These are phyloP conservation scores for Candida glucosophila DNA, from an alignment of 1,139 yeast species.

Conservation along the genomic window DNA sequence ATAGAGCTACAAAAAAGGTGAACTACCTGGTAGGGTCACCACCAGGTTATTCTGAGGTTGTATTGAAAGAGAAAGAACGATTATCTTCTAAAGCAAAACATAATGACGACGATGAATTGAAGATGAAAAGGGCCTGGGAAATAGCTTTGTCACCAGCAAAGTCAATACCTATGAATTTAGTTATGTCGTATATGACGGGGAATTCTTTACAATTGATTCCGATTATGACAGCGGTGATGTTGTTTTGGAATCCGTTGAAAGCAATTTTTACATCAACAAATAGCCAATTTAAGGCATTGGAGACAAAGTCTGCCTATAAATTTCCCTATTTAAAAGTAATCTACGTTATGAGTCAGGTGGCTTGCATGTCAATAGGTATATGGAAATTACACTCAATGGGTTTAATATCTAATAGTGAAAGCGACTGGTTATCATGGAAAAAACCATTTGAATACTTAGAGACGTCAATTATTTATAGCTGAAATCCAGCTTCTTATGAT, in stretches of 20 bases:
- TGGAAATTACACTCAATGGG: constrained; percentile 89
- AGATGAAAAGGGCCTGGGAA: constrained; percentile 75
- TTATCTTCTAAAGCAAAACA: constrained; percentile 7
- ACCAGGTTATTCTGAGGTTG: too few species aligned
- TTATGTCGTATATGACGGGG: constrained; percentile 94
- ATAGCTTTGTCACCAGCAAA: constrained; percentile 79
- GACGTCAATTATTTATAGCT: too few species aligned
- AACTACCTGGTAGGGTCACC: too few species aligned
- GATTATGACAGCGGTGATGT: constrained; percentile 81
- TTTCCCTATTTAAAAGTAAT: constrained; percentile 31
- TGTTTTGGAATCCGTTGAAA: constrained; percentile 69
- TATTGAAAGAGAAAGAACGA: too few species aligned
- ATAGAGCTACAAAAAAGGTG: too few species aligned
- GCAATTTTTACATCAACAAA: constrained; percentile 56
- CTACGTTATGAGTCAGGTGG: constrained; percentile 51
- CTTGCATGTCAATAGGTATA: constrained; percentile 65
- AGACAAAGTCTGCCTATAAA: constrained; percentile 24
- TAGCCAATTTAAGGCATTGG: constrained; percentile 29
- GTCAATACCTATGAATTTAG: constrained; percentile 75
- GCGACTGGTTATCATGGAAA: constrained; percentile 95
- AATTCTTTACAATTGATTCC: constrained; percentile 85
- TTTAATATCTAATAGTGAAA: constrained; percentile 71
- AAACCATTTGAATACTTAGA: too few species aligned
- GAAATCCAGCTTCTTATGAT: too few species aligned
- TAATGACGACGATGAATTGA: constrained; percentile 27